Evolutionary conservation across 805 yeast genomes (phyloP).

Genomic region (Nakazawaea ernobii): DNA sequence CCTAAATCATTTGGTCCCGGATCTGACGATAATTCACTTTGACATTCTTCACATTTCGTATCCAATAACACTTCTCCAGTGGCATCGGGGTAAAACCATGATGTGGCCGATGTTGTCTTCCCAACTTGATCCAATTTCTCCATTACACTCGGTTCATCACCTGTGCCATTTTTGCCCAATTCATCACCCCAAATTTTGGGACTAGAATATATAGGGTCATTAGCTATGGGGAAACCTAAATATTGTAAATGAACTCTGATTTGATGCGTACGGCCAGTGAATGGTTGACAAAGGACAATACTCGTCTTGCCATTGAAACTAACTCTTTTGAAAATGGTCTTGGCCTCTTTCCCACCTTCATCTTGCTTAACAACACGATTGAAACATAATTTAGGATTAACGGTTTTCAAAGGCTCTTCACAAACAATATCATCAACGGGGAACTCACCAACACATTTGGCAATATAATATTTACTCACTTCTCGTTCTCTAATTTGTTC

Average conservation of each 20-base stretch:
- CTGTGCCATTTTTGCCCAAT: conserved; percentile 58
- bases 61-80: conserved; percentile 65
- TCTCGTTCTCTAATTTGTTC: conserved; percentile 66
- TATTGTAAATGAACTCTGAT: conserved; percentile 89
- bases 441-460: conserved; percentile 83
- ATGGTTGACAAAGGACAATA: conserved; percentile 78
- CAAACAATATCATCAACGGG: conserved; percentile 54
- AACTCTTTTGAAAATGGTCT: conserved; percentile 60
- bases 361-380: conserved; percentile 40
- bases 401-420: conserved; percentile 62
- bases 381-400: conserved; percentile 69
- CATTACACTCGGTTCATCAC: conserved; percentile 40
- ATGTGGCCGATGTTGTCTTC: conserved; percentile 57
- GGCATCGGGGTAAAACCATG: conserved; percentile 57
- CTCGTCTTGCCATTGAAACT: conserved; percentile 65
- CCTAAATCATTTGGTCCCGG: conserved; percentile 87
- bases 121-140: conserved; percentile 58
- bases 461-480: conserved; percentile 78
- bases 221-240: conserved; percentile 85
- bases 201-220: conserved; percentile 88
- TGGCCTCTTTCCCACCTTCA: conserved; percentile 62
- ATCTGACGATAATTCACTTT: conserved; percentile 67
- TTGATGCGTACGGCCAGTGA: conserved; percentile 94
- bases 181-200: conserved; percentile 71
- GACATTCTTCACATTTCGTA: conserved; percentile 60